phyloP scores from a whole-genome alignment of 108 stramenopile species.

The Pseudonitzschia multiseries region DNA sequence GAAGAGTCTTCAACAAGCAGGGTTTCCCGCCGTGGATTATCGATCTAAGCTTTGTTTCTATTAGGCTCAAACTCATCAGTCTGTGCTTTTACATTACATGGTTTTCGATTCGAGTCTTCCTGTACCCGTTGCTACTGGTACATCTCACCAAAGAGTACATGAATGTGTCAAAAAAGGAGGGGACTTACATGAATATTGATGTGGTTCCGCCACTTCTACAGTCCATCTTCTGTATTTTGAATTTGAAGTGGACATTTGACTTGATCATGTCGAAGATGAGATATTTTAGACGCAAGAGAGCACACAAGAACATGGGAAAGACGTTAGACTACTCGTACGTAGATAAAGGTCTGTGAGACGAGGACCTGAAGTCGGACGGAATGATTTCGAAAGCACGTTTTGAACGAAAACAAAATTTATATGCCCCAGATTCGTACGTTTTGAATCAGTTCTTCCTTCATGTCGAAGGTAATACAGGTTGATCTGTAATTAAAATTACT shows the following conservation, averaged over 20 bases:
- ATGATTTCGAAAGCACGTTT: background rate
- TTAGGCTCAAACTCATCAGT: conserved; percentile 82
- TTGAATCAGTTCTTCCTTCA: background rate
- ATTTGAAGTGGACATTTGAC: conserved; percentile 87
- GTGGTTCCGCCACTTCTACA: conserved; percentile 58
- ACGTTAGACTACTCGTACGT: background rate
- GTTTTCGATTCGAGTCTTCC: conserved; percentile 63
- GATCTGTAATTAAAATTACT: background rate
- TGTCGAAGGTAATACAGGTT: background rate
- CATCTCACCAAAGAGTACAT: conserved; percentile 39
- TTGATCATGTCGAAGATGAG: conserved; percentile 71
- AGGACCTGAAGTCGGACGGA: background rate
- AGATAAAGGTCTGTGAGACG: background rate
- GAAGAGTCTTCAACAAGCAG: conserved; percentile 88
- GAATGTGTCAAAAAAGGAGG: conserved; percentile 29
- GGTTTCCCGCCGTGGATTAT: conserved; percentile 84
- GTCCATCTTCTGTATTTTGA: conserved; percentile 63
- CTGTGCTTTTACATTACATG: conserved; percentile 76
- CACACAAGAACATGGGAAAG: background rate
- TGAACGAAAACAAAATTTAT: background rate
- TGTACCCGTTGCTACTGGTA: conserved; percentile 59
- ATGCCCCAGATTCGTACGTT: too few species aligned
- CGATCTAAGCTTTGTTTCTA: conserved; percentile 66
- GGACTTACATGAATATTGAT: conserved; percentile 45
- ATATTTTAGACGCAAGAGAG: conserved; percentile 39